Base-by-base conservation (phyloP, 163 green algal species). In the Coccomyxa subellipsoidea region DNA sequence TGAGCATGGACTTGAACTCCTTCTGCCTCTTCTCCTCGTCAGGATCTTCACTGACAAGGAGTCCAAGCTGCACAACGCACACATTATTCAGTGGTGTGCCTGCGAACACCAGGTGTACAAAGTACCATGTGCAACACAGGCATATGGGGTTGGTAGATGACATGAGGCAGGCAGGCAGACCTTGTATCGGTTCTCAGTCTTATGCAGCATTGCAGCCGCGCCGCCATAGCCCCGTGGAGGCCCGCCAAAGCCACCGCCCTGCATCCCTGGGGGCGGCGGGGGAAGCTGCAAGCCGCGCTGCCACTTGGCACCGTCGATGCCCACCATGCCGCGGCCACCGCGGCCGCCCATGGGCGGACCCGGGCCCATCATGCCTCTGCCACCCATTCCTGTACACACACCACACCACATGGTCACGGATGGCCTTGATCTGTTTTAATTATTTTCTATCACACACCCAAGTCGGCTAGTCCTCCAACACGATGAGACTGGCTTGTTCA, bases 1-100 rank as follows among this genome's bases (percentile, higher is more conserved):
- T 99, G 27, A 99, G 92, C 78, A 98, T 91, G 31, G 86, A 91
- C 92, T 98, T 99, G 87, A 98, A 93, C 54, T 81, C 80, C 84
- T 96, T 95, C 86, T 98, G 94, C 83, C 94, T 94, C 87, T 93
- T 94, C 86, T 98, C 92, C 89, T 99, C 96, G 84, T 97, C 96
- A 8, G 93, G 93, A 83, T 98, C 92, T 27, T 98, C 94, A 0
- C 80, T 91, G 31, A 84, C 69, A 23, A 83, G 84, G 40, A 85
- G 59, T 15, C 91, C 90, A 7, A 94, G 73, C 83, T 85, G 83
- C 18, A 78, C 39, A 38, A 34, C 15, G 21, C 37, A 59, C 1
- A 29, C 9, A 35, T 8, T 66, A 34, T 76, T 15, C 8, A 34
- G 12, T 15, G 25, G 69, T 32, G 15, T 32, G 29, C 27, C 69